phyloP scores from a whole-genome alignment of 345 rosid genomes.

The Schrenkiella parvula region DNA sequence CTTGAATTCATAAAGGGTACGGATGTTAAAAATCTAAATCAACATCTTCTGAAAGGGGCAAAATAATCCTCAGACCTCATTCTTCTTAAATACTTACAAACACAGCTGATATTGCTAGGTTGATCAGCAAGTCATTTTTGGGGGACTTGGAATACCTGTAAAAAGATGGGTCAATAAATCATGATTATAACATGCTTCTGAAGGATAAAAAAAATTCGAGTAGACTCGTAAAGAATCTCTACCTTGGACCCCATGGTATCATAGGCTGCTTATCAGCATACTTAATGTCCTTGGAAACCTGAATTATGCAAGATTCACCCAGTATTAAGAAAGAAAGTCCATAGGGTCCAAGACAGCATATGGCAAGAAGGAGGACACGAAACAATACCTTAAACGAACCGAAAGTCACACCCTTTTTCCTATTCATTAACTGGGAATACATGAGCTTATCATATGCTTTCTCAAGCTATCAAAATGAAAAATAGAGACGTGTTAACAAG shows the following conservation, averaged over 20 bases:
- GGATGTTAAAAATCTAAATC: not conserved
- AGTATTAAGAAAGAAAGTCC: not conserved
- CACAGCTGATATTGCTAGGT: conserved; percentile 79
- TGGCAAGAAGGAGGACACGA: not conserved
- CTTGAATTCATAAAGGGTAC: not conserved
- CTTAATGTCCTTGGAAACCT: conserved; percentile 97
- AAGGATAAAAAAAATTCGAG: not conserved
- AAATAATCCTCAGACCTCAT: conserved; percentile 11
- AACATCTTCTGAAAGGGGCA: not conserved
- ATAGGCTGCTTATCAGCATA: conserved; percentile 97
- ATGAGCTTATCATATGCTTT: conserved; percentile 97
- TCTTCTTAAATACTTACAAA: conserved; percentile 62
- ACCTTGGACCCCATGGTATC: conserved; percentile 99
- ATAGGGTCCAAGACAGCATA: not conserved
- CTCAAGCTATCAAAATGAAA: conserved; percentile 61
- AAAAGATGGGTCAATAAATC: not conserved
- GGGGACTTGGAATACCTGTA: conserved; percentile 76
- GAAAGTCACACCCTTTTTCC: conserved; percentile 80
- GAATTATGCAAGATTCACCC: conserved; percentile 24
- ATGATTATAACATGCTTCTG: not conserved
- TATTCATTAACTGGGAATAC: conserved; percentile 71
- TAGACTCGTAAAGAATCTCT: not conserved
- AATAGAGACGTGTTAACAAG: conserved; percentile 11
- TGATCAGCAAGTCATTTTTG: conserved; percentile 60
- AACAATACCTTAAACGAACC: conserved; percentile 74